These are phyloP conservation scores for Diaporthe citri DNA, from an alignment of 2,329 filamentous ascomycete species.

Conservation along the genomic window DNA sequence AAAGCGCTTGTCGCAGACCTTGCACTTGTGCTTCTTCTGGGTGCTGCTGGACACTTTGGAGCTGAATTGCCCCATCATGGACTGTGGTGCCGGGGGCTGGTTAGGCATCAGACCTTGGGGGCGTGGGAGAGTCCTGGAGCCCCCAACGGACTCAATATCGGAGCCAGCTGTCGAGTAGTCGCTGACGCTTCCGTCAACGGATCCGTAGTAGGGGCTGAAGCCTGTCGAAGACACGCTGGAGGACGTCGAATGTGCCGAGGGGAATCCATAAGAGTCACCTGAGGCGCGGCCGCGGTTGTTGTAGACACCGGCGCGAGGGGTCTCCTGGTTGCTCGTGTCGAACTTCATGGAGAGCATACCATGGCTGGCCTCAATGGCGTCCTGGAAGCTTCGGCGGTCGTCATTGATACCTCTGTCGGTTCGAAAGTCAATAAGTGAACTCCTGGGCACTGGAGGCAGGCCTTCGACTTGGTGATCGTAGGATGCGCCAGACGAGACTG, in stretches of 20 bases:
- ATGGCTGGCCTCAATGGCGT: slow-evolving; percentile 91
- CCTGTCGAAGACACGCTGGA: slow-evolving; percentile 91
- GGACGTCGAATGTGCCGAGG: slow-evolving; percentile 83
- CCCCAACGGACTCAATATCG: slow-evolving; percentile 83
- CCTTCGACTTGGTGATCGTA: slow-evolving; percentile 52
- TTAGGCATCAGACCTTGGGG: slow-evolving; percentile 74
- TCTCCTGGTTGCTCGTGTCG: slow-evolving; percentile 76
- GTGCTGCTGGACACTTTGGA: slow-evolving; percentile 96
- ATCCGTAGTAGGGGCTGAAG: slow-evolving; percentile 87
- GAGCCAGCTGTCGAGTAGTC: slow-evolving; percentile 93
- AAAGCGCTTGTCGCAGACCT: slow-evolving; percentile 98
- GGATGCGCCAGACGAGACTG: slow-evolving; percentile 70
- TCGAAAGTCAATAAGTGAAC: slow-evolving; percentile 74
- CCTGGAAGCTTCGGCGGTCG: slow-evolving; percentile 80
- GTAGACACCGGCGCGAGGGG: slow-evolving; percentile 85
- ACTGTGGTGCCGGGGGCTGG: slow-evolving; percentile 84
- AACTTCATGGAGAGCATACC: slow-evolving; percentile 90
- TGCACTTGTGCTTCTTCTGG: slow-evolving; percentile 99
- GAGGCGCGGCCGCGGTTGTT: slow-evolving; percentile 77
- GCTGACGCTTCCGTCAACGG: slow-evolving; percentile 81
- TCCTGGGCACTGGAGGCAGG: slow-evolving; percentile 62
- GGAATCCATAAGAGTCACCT: slow-evolving; percentile 91
- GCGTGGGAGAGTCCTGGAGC: slow-evolving; percentile 84
- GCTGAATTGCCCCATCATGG: slow-evolving; percentile 99
- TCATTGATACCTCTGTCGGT: slow-evolving; percentile 50